These are phyloP conservation scores for Leccinum sublutescens DNA, from an alignment of 768 basidiomycete species.

Conservation along the genomic window DNA sequence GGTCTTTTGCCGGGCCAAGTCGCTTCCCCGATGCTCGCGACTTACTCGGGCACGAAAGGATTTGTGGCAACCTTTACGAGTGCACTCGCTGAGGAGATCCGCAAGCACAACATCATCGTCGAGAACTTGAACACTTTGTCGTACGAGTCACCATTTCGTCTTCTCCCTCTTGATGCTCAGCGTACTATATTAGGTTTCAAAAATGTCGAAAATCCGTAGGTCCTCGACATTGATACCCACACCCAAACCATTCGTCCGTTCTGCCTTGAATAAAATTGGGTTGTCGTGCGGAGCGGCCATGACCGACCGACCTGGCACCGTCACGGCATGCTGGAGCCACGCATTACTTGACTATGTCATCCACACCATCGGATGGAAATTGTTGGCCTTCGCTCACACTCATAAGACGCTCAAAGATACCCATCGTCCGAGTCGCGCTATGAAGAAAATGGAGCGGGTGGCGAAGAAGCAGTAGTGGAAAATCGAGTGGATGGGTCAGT, in stretches of 20 bases:
- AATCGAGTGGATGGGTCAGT: background rate
- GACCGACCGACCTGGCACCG: too few species aligned
- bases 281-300: too few species aligned
- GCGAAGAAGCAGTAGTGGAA: slow-evolving; percentile 46
- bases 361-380: too few species aligned
- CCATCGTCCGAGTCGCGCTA: too few species aligned
- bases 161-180: background rate
- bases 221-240: slow-evolving; percentile 58
- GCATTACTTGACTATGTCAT: too few species aligned
- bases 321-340: too few species aligned
- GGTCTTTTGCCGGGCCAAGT: slow-evolving; percentile 86
- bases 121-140: slow-evolving; percentile 89
- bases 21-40: slow-evolving; percentile 89
- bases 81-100: slow-evolving; percentile 83
- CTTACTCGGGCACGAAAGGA: slow-evolving; percentile 90
- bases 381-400: too few species aligned
- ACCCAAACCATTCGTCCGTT: too few species aligned
- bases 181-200: slow-evolving; percentile 62
- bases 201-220: slow-evolving; percentile 89
- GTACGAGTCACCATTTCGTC: slow-evolving; percentile 44
- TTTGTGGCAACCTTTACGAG: slow-evolving; percentile 85
- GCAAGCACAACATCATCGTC: slow-evolving; percentile 70
- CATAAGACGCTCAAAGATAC: too few species aligned
- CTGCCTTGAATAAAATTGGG: too few species aligned
- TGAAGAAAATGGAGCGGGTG: slow-evolving; percentile 60